Conservation (phyloP, 2,329 filamentous ascomycete species). For the Aaosphaeria arxii region DNA sequence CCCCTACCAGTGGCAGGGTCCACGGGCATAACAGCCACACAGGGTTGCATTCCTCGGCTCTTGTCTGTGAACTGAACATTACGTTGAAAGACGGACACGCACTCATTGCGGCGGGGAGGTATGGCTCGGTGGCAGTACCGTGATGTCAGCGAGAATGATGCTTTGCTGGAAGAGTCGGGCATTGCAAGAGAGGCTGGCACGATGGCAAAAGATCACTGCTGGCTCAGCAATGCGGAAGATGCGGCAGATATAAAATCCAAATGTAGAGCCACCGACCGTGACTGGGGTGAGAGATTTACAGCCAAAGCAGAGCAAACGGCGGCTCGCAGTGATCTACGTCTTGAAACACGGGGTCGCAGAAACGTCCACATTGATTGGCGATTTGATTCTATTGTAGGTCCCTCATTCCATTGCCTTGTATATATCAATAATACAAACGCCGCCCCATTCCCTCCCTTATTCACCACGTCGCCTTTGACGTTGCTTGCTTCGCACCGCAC, state of each 20-base stretch:
- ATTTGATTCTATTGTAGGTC: slow-evolving; percentile 27
- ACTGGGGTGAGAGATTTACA: slow-evolving; percentile 1
- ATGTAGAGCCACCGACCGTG: slow-evolving; percentile 20
- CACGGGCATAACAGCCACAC: slow-evolving; percentile 7
- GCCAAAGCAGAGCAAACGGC: slow-evolving; percentile 24
- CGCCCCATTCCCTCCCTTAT: slow-evolving; percentile 9
- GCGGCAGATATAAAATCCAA: slow-evolving; percentile 26
- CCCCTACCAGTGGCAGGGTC: no score
- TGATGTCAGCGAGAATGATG: slow-evolving; percentile 24
- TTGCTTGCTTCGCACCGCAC: slow-evolving; percentile 16
- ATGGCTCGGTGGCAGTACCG: slow-evolving; percentile 21
- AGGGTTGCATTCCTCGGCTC: slow-evolving; percentile 27
- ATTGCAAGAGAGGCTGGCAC: slow-evolving; percentile 12
- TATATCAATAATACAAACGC: slow-evolving; percentile 31
- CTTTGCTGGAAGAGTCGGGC: slow-evolving; percentile 16
- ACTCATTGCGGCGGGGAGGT: slow-evolving; percentile 16
- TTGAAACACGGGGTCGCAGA: slow-evolving; percentile 34
- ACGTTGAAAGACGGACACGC: slow-evolving; percentile 5
- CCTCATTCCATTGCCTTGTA: slow-evolving; percentile 9
- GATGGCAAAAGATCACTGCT: slow-evolving; percentile 12
- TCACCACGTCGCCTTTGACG: slow-evolving; percentile 30
- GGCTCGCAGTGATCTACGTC: slow-evolving; percentile 24
- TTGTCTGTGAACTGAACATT: slow-evolving; percentile 1
- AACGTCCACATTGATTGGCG: slow-evolving; percentile 26
- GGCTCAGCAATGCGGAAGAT: slow-evolving; percentile 7